These are phyloP conservation scores for Nemania serpens DNA, from an alignment of 2,329 filamentous ascomycete genomes.

Conservation along the genomic window DNA sequence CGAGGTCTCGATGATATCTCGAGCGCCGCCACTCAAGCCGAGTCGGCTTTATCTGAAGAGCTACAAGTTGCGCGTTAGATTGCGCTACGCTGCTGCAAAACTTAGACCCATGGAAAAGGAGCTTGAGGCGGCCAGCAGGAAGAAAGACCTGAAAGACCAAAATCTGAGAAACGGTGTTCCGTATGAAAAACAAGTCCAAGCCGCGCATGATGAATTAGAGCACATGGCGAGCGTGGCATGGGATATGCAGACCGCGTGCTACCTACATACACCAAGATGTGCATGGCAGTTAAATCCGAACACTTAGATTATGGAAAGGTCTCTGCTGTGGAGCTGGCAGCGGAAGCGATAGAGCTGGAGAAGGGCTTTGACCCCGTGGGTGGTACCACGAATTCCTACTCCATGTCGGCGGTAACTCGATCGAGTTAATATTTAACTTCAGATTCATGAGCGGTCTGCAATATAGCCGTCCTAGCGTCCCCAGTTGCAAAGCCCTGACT, in stretches of 20 bases:
- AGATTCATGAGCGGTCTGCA: too few species aligned
- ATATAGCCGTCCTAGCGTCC: too few species aligned
- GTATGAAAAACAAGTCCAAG: conserved; percentile 1
- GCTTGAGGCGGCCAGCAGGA: not conserved
- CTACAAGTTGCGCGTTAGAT: conserved; percentile 15
- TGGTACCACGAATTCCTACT: too few species aligned
- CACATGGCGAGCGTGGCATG: not conserved
- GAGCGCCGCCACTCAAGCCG: not conserved
- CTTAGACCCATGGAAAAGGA: not conserved
- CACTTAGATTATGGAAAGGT: not conserved
- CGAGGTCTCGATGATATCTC: conserved; percentile 14
- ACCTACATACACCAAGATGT: conserved; percentile 10
- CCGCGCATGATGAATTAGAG: not conserved
- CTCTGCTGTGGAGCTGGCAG: conserved; percentile 9
- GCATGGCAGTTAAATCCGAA: conserved; percentile 13
- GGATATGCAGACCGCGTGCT: not conserved
- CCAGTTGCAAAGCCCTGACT: too few species aligned
- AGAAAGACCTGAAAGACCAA: conserved; percentile 9
- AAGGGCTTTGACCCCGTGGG: too few species aligned
- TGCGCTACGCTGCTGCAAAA: not conserved
- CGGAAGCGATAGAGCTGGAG: not conserved
- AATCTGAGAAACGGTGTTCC: conserved; percentile 10
- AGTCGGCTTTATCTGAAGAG: conserved; percentile 13
- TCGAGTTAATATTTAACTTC: too few species aligned
- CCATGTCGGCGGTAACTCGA: too few species aligned